Evolutionary conservation across 2,329 filamentous ascomycete species (phyloP).

Genomic region (Sporothrix protearum): DNA sequence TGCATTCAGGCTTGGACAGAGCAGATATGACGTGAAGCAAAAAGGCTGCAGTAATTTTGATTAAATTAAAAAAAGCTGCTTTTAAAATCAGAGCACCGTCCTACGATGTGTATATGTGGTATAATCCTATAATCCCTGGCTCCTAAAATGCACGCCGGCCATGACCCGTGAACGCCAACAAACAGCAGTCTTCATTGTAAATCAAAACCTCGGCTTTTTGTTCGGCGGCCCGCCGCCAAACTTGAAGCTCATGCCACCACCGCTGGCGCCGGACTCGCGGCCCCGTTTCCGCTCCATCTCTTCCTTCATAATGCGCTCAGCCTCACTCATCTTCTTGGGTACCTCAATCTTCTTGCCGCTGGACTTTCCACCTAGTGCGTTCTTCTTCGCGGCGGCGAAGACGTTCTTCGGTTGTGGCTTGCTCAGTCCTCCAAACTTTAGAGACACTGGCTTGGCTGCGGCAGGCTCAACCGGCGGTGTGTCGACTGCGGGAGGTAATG

Average conservation of each 20-base stretch:
- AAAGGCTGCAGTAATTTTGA: not conserved
- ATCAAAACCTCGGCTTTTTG: conserved; percentile 51
- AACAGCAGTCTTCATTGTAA: not conserved
- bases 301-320: conserved; percentile 83
- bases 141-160: not conserved
- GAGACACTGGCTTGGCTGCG: conserved; percentile 46
- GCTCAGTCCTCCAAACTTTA: conserved; percentile 55
- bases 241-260: conserved; percentile 23
- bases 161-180: not conserved
- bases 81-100: not conserved
- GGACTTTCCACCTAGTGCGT: conserved; percentile 56
- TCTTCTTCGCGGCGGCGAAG: conserved; percentile 65
- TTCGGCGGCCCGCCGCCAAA: conserved; percentile 29
- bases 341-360: conserved; percentile 61
- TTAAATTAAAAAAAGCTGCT: not conserved
- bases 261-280: conserved; percentile 39
- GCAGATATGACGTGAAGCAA: not conserved
- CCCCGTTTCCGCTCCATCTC: conserved; percentile 69
- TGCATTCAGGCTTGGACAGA: not conserved
- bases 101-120: conserved; percentile 4
- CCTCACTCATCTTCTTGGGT: conserved; percentile 82
- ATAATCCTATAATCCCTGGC: conserved; percentile 10
- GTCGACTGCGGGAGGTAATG: conserved; percentile 16
- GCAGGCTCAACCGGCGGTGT: not conserved
- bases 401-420: conserved; percentile 74